Percentiles rank a stretch among this genome's conserved stretches.
These are phyloP conservation scores for Tephrocybe rancida DNA, from an alignment of 768 basidiomycete genomes.

Conservation along the genomic window DNA sequence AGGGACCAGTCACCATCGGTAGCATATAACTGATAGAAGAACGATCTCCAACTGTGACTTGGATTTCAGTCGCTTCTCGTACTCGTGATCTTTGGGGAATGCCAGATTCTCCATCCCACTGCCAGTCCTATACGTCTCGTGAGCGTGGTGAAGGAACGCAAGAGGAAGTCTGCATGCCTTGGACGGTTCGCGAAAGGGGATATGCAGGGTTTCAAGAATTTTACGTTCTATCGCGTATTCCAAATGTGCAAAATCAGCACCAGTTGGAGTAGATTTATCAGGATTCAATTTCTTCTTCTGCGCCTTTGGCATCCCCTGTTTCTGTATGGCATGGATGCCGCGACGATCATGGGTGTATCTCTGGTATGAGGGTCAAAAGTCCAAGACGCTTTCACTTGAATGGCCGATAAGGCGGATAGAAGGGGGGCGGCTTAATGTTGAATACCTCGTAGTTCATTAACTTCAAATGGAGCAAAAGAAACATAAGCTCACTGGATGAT, in stretches of 20 bases:
- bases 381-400: conserved; percentile 57
- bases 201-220: conserved; percentile 74
- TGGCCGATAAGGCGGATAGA: conserved; percentile 37
- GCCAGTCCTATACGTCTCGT: conserved; percentile 76
- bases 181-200: conserved; percentile 92
- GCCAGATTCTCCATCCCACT: conserved; percentile 72
- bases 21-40: conserved; percentile 86
- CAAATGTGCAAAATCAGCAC: conserved; percentile 52
- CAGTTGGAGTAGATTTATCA: conserved; percentile 59
- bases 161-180: conserved; percentile 51
- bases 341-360: conserved; percentile 36
- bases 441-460: conserved; percentile 25
- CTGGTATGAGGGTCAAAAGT: conserved; percentile 42
- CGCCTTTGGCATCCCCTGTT: conserved; percentile 8
- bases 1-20: conserved; percentile 73
- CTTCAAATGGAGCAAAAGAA: background rate
- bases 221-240: conserved; percentile 92
- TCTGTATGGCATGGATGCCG: conserved; percentile 28
- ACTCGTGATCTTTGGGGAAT: conserved; percentile 51
- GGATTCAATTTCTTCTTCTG: conserved; percentile 33
- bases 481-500: conserved; percentile 45
- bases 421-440: conserved; percentile 30
- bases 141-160: background rate
- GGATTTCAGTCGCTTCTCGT: conserved; percentile 73
- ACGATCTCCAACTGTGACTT: conserved; percentile 72